Evolutionary conservation across 2,329 filamentous ascomycete species (phyloP).

Genomic region (Colletotrichum neosansevieriae): DNA sequence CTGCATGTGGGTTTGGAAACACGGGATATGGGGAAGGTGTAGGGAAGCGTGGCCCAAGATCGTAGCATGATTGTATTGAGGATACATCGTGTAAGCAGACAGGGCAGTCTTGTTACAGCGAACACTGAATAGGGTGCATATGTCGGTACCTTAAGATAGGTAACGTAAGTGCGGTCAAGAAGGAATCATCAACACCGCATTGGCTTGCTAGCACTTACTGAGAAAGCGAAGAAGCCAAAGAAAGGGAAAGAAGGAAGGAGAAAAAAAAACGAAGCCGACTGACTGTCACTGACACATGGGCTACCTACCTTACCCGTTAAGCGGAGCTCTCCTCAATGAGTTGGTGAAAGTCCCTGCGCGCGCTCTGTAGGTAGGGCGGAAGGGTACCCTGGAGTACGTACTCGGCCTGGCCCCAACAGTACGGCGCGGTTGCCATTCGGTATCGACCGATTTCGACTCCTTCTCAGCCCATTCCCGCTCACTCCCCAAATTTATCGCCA

Average conservation of each 20-base stretch:
- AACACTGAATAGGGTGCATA: no score
- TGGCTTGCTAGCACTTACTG: constrained; percentile 12
- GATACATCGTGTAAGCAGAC: no score
- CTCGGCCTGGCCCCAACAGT: constrained; percentile 25
- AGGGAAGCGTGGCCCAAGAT: constrained; percentile 15
- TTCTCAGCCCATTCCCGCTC: constrained; percentile 52
- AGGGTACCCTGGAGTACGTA: constrained; percentile 32
- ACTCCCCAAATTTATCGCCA: constrained; percentile 51
- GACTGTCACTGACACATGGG: constrained; percentile 18
- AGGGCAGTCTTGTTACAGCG: not conserved
- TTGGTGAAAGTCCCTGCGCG: constrained; percentile 39
- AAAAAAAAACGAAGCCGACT: constrained; percentile 2
- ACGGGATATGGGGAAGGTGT: constrained; percentile 17
- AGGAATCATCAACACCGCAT: constrained; percentile 1
- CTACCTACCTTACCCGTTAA: constrained; percentile 13
- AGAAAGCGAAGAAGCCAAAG: not conserved
- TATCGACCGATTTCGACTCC: constrained; percentile 52
- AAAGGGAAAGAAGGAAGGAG: not conserved
- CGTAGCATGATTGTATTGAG: constrained; percentile 30
- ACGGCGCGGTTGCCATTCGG: constrained; percentile 42
- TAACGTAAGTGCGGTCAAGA: not conserved
- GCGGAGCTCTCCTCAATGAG: constrained; percentile 16
- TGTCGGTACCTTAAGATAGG: not conserved
- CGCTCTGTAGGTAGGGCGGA: constrained; percentile 15
- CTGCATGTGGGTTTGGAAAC: constrained; percentile 11